Evolutionary conservation across 306 rosid species (phyloP).

Genomic region (Begonia loranthoides): DNA sequence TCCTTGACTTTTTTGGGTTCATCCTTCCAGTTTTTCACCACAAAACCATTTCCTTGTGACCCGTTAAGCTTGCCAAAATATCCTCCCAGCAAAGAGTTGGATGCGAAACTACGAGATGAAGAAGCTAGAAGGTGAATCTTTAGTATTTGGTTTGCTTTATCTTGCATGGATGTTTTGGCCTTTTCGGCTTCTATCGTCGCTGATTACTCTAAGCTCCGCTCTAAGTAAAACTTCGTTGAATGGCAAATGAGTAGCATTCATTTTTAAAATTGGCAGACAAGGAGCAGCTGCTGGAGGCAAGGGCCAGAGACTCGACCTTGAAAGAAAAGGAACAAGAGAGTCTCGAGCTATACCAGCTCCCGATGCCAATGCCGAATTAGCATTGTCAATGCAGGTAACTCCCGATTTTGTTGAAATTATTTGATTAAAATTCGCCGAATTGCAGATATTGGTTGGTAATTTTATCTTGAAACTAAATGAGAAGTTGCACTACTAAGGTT

Average conservation of each 20-base stretch:
- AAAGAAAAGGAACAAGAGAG: conserved; percentile 58
- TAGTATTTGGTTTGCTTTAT: not conserved
- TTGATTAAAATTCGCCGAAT: not conserved
- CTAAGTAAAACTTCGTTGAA: not conserved
- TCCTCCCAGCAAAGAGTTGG: conserved; percentile 99
- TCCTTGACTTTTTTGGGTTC: conserved; percentile 7
- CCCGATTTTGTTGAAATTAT: conserved; percentile 2
- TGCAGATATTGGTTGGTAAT: no score
- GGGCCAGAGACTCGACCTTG: conserved; percentile 64
- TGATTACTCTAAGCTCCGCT: no score
- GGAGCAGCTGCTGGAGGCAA: conserved; percentile 66
- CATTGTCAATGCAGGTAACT: conserved; percentile 79
- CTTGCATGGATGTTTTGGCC: no score
- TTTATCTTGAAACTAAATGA: no score
- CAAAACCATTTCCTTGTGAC: conserved; percentile 92
- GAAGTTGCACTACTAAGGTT: no score
- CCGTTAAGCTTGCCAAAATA: conserved; percentile 91
- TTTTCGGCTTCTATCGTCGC: no score
- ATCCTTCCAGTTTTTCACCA: conserved; percentile 56
- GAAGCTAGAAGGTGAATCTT: conserved; percentile 76
- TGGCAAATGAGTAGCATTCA: not conserved
- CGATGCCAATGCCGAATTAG: conserved; percentile 97
- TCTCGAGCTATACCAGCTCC: conserved; percentile 96
- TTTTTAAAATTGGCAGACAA: conserved; percentile 73
- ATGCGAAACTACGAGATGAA: conserved; percentile 89